Conservation (phyloP, 2,329 filamentous ascomycete genomes). For the Ophiosphaerella narmari region DNA sequence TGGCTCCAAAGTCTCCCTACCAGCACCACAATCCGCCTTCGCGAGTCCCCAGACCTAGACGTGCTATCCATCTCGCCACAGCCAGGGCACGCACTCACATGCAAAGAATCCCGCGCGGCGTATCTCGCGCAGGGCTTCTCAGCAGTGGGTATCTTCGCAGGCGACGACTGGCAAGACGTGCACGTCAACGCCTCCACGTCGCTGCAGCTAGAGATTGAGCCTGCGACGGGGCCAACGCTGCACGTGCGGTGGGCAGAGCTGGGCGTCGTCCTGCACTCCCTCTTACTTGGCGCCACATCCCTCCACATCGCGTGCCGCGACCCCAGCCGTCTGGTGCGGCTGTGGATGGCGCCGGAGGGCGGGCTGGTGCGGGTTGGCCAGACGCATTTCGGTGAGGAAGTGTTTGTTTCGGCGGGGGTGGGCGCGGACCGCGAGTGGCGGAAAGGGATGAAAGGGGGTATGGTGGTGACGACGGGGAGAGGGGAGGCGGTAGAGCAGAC, state of each 20-base stretch:
- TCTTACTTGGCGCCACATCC: conserved; percentile 7
- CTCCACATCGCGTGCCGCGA: conserved; percentile 13
- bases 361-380: conserved; percentile 16
- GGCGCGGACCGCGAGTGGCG: conserved; percentile 12
- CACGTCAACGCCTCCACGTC: conserved; percentile 8
- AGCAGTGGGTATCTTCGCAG: conserved; percentile 8
- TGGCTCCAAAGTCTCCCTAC: background rate
- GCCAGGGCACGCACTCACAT: conserved; percentile 7
- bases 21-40: background rate
- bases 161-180: conserved; percentile 13
- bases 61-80: conserved; percentile 11
- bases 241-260: conserved; percentile 21
- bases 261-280: conserved; percentile 11
- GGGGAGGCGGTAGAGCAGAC: background rate
- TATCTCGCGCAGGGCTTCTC: conserved; percentile 5
- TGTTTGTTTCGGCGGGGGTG: conserved; percentile 14
- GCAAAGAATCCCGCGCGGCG: conserved; percentile 8
- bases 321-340: conserved; percentile 12
- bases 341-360: conserved; percentile 17
- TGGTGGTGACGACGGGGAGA: conserved; percentile 8
- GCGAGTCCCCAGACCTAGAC: conserved; percentile 1
- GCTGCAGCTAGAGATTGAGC: conserved; percentile 12
- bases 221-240: conserved; percentile 3
- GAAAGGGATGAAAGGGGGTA: conserved; percentile 6
- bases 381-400: conserved; percentile 12